Conservation (phyloP, 306 rosid genomes). For the Gleditsia sinensis region DNA sequence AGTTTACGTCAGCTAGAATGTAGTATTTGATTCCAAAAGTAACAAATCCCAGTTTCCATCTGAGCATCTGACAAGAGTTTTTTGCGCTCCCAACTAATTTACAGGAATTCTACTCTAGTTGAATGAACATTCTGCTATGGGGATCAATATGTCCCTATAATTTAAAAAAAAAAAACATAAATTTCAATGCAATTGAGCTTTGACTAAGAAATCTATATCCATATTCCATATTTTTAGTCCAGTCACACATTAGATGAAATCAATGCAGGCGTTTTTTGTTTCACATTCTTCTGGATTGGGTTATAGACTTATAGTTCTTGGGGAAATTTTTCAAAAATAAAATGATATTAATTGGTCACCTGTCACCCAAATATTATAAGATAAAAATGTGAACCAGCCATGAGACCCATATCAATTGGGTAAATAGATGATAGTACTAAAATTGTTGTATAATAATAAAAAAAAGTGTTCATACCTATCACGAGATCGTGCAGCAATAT, state of each 20-base stretch:
- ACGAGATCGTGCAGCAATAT: slow-evolving; percentile 89
- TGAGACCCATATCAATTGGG: background rate
- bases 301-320: slow-evolving; percentile 4
- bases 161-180: background rate
- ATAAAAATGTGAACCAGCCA: background rate
- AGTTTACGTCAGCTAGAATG: slow-evolving; percentile 11
- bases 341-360: background rate
- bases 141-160: background rate
- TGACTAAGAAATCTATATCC: background rate
- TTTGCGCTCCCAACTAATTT: background rate
- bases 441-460: background rate
- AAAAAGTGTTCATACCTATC: slow-evolving; percentile 54
- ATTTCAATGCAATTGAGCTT: no score
- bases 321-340: background rate
- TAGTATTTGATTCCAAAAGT: background rate
- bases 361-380: background rate
- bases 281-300: background rate
- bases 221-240: background rate
- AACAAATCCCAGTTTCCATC: background rate
- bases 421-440: slow-evolving; percentile 7
- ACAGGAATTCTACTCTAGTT: background rate
- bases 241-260: background rate
- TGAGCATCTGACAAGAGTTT: background rate
- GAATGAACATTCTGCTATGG: background rate
- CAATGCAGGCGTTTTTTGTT: background rate